Evolutionary conservation across 2,329 filamentous ascomycete genomes (phyloP).

Genomic region (Sphaerulina musiva): DNA sequence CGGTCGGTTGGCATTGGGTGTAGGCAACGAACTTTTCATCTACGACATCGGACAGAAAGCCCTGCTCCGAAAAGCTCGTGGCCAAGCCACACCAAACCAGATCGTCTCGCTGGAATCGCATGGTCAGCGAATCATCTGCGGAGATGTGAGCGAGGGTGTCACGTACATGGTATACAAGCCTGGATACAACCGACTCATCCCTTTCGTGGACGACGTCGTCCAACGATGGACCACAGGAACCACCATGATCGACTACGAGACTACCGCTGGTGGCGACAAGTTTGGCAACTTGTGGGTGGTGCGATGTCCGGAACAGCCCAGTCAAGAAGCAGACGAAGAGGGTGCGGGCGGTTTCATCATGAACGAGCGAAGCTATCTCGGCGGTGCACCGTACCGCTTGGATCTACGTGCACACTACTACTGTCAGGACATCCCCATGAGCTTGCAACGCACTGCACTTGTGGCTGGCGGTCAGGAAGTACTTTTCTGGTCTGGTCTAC

Average conservation of each 20-base stretch:
- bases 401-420: constrained; percentile 84
- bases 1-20: constrained; percentile 76
- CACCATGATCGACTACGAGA: constrained; percentile 96
- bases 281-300: constrained; percentile 96
- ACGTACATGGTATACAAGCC: constrained; percentile 92
- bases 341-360: constrained; percentile 84
- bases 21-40: constrained; percentile 73
- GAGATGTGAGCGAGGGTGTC: constrained; percentile 86
- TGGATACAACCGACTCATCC: constrained; percentile 82
- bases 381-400: constrained; percentile 78
- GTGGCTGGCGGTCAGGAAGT: constrained; percentile 89
- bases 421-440: constrained; percentile 85
- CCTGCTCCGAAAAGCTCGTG: constrained; percentile 72
- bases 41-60: constrained; percentile 93
- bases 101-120: constrained; percentile 86
- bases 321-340: constrained; percentile 85
- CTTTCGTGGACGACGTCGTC: constrained; percentile 85
- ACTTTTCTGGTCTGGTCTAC: constrained; percentile 85
- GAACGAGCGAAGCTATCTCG: constrained; percentile 82
- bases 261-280: constrained; percentile 88
- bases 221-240: constrained; percentile 85
- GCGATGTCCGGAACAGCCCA: constrained; percentile 77
- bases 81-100: constrained; percentile 45
- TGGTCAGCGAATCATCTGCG: constrained; percentile 83
- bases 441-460: constrained; percentile 79